Base-by-base conservation (phyloP, 805 yeast species). In the Dipodascopsis tothii region DNA sequence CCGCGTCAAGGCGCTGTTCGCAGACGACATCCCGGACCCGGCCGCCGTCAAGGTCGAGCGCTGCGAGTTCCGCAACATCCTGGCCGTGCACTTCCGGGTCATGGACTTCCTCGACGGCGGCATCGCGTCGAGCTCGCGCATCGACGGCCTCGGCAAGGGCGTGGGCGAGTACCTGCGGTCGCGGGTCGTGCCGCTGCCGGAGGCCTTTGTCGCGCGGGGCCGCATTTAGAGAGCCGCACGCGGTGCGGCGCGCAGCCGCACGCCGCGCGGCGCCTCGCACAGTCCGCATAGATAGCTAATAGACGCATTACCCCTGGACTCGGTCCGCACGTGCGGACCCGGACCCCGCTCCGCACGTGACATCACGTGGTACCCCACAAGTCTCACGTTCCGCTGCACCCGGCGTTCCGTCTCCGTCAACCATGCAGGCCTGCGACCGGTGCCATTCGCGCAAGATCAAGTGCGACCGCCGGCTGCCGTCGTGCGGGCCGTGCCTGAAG, bases 81-180 rank as follows among this genome's bases (percentile, higher is more conserved):
- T 19, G 17, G 56, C 56, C 6, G 56, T 52, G 11, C 56, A 52
- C 33, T 52, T 52, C 46, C 53, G 52, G 19, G 53, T 52, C 7
- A 46, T 51, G 32, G 56, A 52, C 4, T 47, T 52, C 27, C 35
- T 52, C 21, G 56, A 48, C 11, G 37, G 56, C 2, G 56, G 56
- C 4, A 53, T 52, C 3, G 47, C 55, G 32, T 51, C 56, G 4
- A 33, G 44, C 16, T 20, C 55, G 4, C 37, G 56, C 30, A 3
- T 52, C 4, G 56, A 52, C 32, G 38, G 36, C 9, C 36, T 52
- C 27, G 56, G 56, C 20, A 52, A 52, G 37, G 56, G 56, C 4
- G 41, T 52, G 32, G 37, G 47, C 16, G 56, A 52, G 19, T 52
- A 38, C 37, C 35, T 52, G 7, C 39, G 45, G 11, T 33, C 46